These are phyloP conservation scores for Globisporangium spiculum DNA, from an alignment of 352 stramenopile species.

Conservation along the genomic window DNA sequence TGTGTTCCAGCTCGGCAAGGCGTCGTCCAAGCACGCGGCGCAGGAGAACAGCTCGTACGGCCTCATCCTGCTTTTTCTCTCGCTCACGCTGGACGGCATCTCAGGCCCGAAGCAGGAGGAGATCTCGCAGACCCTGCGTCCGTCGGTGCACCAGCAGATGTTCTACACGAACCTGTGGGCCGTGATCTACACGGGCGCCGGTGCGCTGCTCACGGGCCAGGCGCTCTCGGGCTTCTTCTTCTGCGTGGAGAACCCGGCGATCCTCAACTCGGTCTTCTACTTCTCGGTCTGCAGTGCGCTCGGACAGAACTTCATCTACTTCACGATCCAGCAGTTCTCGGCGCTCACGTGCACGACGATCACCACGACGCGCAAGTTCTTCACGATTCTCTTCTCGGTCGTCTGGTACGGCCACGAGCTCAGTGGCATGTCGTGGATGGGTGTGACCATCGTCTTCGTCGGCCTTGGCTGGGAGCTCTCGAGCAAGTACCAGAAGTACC, in stretches of 20 bases:
- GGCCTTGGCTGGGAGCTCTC: constrained; percentile 84
- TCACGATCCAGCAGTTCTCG: constrained; percentile 97
- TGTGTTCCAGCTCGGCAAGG: constrained; percentile 88
- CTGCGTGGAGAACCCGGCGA: constrained; percentile 80
- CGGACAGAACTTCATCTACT: constrained; percentile 99
- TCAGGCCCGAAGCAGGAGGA: constrained; percentile 96
- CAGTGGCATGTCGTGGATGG: constrained; percentile 88
- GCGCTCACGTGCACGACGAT: constrained; percentile 98
- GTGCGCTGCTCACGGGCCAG: constrained; percentile 73
- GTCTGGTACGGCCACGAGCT: constrained; percentile 95
- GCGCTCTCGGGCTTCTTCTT: constrained; percentile 69
- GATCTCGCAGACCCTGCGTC: constrained; percentile 67
- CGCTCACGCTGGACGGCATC: constrained; percentile 94
- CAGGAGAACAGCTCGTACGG: constrained; percentile 91
- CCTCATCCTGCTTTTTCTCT: constrained; percentile 87
- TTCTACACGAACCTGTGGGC: constrained; percentile 90
- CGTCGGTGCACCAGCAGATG: constrained; percentile 89
- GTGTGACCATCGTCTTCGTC: constrained; percentile 90
- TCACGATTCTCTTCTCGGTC: constrained; percentile 98
- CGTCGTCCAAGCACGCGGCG: constrained; percentile 59
- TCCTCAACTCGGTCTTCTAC: constrained; percentile 86
- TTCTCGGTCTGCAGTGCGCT: constrained; percentile 96
- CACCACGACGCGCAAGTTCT: constrained; percentile 99
- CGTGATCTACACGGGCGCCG: constrained; percentile 79
- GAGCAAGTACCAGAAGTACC: constrained; percentile 87